These are phyloP conservation scores for Hypomontagnella submonticulosa DNA, from an alignment of 495 filamentous ascomycete genomes.

Conservation along the genomic window DNA sequence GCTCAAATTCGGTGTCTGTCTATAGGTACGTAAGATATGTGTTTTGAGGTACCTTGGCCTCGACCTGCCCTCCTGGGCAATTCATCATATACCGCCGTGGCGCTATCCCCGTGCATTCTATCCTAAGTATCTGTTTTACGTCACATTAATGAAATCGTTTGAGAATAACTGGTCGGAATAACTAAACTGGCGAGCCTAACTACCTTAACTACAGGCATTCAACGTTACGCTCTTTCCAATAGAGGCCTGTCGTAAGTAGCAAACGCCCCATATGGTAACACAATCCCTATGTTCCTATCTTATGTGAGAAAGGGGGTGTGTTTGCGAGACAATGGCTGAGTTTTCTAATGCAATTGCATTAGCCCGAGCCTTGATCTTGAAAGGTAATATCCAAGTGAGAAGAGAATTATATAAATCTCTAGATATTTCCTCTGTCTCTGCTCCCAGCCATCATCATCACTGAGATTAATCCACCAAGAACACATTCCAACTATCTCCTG, in stretches of 20 bases:
- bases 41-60: neutral
- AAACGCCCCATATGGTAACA: conserved; percentile 1
- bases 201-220: neutral
- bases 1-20: conserved; percentile 5
- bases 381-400: neutral
- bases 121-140: conserved; percentile 1
- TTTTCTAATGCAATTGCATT: too few relatives aligned
- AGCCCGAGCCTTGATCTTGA: too few relatives aligned
- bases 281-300: too few relatives aligned
- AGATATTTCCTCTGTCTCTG: neutral
- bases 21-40: neutral
- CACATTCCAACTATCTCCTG: neutral
- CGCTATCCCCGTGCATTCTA: neutral
- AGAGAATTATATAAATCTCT: conserved; percentile 15
- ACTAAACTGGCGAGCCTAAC: neutral
- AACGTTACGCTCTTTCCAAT: conserved; percentile 3
- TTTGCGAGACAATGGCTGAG: too few relatives aligned
- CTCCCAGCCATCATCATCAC: neutral
- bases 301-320: too few relatives aligned
- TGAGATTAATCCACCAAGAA: neutral
- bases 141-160: neutral
- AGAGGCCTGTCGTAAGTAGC: neutral
- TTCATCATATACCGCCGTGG: too few relatives aligned
- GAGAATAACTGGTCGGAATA: neutral
- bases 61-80: neutral